phyloP scores from a whole-genome alignment of 257 asterid genomes.

The Perilla frutescens region DNA sequence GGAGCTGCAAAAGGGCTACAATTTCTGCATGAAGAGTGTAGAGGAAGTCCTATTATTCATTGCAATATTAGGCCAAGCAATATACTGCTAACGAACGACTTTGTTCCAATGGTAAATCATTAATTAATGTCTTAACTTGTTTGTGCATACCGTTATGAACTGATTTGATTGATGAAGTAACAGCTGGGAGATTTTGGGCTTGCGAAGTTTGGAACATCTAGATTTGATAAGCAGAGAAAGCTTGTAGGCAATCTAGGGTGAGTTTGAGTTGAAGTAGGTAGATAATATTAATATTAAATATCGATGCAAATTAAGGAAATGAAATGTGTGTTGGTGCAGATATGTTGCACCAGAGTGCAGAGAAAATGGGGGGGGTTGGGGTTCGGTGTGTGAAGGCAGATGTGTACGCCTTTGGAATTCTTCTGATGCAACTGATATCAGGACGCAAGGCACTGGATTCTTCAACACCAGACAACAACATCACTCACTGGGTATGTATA shows the following conservation, averaged over 20 bases:
- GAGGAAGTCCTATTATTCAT: constrained; percentile 68
- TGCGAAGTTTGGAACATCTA: constrained; percentile 56
- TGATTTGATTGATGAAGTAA: constrained; percentile 17
- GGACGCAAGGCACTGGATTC: constrained; percentile 61
- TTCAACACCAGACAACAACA: constrained; percentile 43
- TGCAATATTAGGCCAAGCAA: constrained; percentile 73
- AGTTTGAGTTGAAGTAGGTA: constrained; percentile 24
- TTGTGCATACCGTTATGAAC: neutral
- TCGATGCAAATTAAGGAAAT: too few species aligned
- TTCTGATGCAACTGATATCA: constrained; percentile 69
- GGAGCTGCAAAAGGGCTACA: constrained; percentile 78
- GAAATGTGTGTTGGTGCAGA: constrained; percentile 39
- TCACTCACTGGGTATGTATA: constrained; percentile 69
- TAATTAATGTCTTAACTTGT: neutral
- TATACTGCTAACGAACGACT: constrained; percentile 62
- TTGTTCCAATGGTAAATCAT: constrained; percentile 69
- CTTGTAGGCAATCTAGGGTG: constrained; percentile 58
- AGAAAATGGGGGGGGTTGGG: constrained; percentile 42
- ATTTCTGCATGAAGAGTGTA: constrained; percentile 77
- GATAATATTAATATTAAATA: too few species aligned
- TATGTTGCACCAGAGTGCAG: constrained; percentile 77
- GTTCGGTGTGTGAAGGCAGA: constrained; percentile 60
- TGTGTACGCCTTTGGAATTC: constrained; percentile 67
- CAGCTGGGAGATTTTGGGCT: constrained; percentile 81
- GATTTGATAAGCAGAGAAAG: constrained; percentile 41